Evolutionary conservation across 2,329 filamentous ascomycete species (phyloP), one percentile per base, ranked within the genome.

Genomic region (Penicillium sp.): DNA sequence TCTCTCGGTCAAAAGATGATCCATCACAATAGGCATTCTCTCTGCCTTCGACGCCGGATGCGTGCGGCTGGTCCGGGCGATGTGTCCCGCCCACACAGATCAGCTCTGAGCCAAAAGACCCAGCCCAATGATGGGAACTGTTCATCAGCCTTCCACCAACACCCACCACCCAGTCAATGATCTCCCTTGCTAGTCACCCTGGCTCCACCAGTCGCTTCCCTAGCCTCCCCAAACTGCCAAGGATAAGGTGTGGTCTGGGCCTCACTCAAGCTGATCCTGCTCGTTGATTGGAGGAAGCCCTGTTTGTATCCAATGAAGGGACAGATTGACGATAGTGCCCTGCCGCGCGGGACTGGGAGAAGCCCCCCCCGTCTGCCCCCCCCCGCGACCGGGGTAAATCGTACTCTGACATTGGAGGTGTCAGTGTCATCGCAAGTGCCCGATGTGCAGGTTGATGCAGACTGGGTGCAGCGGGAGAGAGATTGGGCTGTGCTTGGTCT

Each of bases 241-340:
- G 59, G 59, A 60, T 64, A 64, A 64, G 62, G 62, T 64, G 59
- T 64, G 62, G 62, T 64, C 62, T 64, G 62, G 62, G 59, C 62
- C 59, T 56, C 55, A 1, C 14, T 6, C 13, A 33, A 30, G 8
- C 30, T 35, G 51, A 53, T 53, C 51, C 37, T 14, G 33, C 33
- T 22, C 10, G 28, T 26, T 51, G 48, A 51, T 51, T 51, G 48
- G 48, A 28, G 48, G 28, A 5, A 3, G 2, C 6, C 3, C 30
- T 30, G 45, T 35, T 35, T 51, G 30, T 35, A 35, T 14, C 28
- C 48, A 51, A 51, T 22, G 16, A 49, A 30, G 38, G 38, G 22
- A 40, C 11, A 38, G n/a, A 4, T 37, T 37, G 35, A 14, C 35
- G 2, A 37, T 37, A 13, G 6, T 37, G 35, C 35, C 14, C 35